Base-by-base conservation (phyloP, 306 rosid genomes). In the Rubus parviflorus region DNA sequence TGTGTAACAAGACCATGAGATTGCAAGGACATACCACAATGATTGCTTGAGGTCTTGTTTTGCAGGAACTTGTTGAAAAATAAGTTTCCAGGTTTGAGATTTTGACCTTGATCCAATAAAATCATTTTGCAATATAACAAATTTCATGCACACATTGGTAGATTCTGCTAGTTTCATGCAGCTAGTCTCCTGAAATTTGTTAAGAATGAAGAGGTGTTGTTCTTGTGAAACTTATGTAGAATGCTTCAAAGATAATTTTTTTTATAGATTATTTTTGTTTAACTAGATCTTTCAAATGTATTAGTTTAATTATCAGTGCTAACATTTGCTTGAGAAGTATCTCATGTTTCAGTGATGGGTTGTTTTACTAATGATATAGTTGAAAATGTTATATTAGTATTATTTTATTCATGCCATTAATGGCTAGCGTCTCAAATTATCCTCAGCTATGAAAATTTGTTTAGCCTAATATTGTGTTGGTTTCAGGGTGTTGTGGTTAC, bases 1-100 rank as follows among this genome's bases (percentile, higher is more conserved):
- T 96, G 80, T 84, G 62, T 20, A 79, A 86, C 69, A 96, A 92
- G 94, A 79, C 89, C 68, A 51, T 75, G 84, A 76, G 47, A 79
- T 52, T 79, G 76, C 90, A 66, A 79, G 89, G 66, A 85, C 77
- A 89, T 65, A 83, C 74, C 35, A 63, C 84, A 46, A 10, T 69
- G 35, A 63, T 87, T 14, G 88, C 87, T 80, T 92, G 85, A 94
- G 74, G 74, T 41, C n/a, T 49, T 72, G 49, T 25, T 25, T 5
- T 25, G 40, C 17, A 25, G 35, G 37, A 6, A 12, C 40, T 60
- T 4, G 41, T 25, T 60, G 66, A 60, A 60, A 14, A 60, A 60
- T 60, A 60, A 60, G 25, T 60, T 25, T 25, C 66, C 41, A 60
- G 66, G 66, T 60, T 25, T 60, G 66, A 60, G 17, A 60, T 12